phyloP scores from a whole-genome alignment of 306 rosid genomes.

The Alnus glutinosa region DNA sequence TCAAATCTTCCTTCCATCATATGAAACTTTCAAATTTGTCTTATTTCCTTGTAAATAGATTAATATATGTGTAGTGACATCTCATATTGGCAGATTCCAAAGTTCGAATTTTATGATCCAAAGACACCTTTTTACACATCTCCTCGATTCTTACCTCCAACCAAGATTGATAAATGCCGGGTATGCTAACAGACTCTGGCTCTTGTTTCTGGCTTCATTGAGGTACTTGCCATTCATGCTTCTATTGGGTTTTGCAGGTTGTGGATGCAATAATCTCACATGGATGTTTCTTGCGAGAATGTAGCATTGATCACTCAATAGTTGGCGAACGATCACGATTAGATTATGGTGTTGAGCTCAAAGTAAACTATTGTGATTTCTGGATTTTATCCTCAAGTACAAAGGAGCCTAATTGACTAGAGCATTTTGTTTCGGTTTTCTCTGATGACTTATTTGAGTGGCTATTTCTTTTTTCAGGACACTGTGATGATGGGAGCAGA shows the following conservation, averaged over 20 bases:
- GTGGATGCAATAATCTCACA: conserved; percentile 90
- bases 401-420: neutral
- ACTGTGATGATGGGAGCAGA: conserved; percentile 97
- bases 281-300: conserved; percentile 86
- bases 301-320: conserved; percentile 60
- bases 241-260: conserved; percentile 46
- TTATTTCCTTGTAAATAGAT: conserved; percentile 22
- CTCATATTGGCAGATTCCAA: conserved; percentile 53
- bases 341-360: conserved; percentile 77
- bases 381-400: neutral
- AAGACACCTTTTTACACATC: conserved; percentile 87
- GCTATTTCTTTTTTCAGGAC: conserved; percentile 46
- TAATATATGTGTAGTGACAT: conserved; percentile 22
- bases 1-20: neutral
- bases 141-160: conserved; percentile 92
- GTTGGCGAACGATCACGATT: conserved; percentile 89
- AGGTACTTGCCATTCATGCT: conserved; percentile 29
- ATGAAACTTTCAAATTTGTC: neutral
- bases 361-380: conserved; percentile 45
- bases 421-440: neutral
- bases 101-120: conserved; percentile 81
- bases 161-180: conserved; percentile 82
- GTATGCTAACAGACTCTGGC: conserved; percentile 37
- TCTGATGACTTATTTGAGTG: conserved; percentile 15
- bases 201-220: conserved; percentile 10